These are phyloP conservation scores for Skeletonema tropicum DNA, from an alignment of 108 stramenopile species.

Conservation along the genomic window DNA sequence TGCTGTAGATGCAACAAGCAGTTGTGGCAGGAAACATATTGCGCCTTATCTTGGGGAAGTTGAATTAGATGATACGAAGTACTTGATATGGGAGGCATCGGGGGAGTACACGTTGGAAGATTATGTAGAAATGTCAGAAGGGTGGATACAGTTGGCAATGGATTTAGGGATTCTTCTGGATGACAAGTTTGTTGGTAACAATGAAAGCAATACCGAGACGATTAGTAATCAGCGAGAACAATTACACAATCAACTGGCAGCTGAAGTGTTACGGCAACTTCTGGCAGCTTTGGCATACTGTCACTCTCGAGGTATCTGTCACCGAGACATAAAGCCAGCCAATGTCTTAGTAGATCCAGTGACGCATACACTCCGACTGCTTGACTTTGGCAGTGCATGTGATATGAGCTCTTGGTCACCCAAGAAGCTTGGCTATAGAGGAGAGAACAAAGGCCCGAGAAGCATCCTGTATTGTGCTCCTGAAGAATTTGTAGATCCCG, in stretches of 20 bases:
- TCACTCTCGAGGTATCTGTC: conserved; percentile 40
- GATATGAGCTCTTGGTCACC: conserved; percentile 44
- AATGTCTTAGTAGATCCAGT: conserved; percentile 14
- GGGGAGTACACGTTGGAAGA: conserved; percentile 45
- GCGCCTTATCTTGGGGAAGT: conserved; percentile 45
- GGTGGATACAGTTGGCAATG: conserved; percentile 29
- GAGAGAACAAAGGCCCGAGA: conserved; percentile 40
- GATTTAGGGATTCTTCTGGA: conserved; percentile 22
- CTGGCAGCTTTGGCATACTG: conserved; percentile 43
- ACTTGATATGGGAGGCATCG: conserved; percentile 37
- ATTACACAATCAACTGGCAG: conserved; percentile 27
- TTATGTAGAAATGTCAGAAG: conserved; percentile 41
- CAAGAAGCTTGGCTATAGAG: conserved; percentile 39
- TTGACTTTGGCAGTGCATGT: conserved; percentile 50
- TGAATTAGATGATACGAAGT: conserved; percentile 14
- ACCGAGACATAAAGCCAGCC: conserved; percentile 38
- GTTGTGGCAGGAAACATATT: conserved; percentile 11
- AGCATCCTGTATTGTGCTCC: conserved; percentile 49
- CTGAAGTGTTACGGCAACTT: conserved; percentile 34
- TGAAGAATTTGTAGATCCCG: conserved; percentile 43
- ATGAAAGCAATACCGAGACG: not conserved
- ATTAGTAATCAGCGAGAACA: not conserved
- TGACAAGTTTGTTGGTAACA: not conserved
- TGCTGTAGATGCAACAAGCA: not conserved
- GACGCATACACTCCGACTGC: conserved; percentile 33